Evolutionary conservation across 2,329 filamentous ascomycete species (phyloP).

Genomic region (Knufia fluminis): DNA sequence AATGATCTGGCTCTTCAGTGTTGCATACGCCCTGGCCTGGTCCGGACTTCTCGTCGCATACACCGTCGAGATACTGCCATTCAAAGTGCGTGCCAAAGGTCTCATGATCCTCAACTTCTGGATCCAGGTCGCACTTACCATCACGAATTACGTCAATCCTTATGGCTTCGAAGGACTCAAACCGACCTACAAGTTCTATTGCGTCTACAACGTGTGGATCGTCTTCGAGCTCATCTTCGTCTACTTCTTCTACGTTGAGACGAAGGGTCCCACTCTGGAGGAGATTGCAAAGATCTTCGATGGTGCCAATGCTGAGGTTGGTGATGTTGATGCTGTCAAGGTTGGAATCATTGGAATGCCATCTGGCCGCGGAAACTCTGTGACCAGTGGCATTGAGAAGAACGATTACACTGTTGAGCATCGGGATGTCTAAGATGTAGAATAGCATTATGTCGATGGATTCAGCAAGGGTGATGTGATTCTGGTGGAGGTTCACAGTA

Average conservation of each 20-base stretch:
- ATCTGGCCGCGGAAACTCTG: no score
- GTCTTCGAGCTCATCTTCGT: slow-evolving; percentile 28
- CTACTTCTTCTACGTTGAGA: slow-evolving; percentile 29
- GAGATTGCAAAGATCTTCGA: slow-evolving; percentile 25
- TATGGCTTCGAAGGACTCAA: slow-evolving; percentile 20
- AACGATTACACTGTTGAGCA: no score
- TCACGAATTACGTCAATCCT: slow-evolving; percentile 23
- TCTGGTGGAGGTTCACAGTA: no score
- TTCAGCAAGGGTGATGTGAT: no score
- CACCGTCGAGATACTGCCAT: slow-evolving; percentile 29
- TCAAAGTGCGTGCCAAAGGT: slow-evolving; percentile 30
- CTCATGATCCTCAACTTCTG: slow-evolving; percentile 16
- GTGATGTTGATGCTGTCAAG: not conserved
- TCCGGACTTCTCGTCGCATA: slow-evolving; percentile 26
- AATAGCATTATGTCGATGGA: no score
- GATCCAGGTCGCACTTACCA: slow-evolving; percentile 11
- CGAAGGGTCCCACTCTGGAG: slow-evolving; percentile 28
- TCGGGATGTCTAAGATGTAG: no score
- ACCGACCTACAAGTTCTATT: slow-evolving; percentile 26
- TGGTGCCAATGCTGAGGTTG: slow-evolving; percentile 7
- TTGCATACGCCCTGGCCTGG: slow-evolving; percentile 27
- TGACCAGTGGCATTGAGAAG: no score
- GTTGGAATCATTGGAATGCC: no score
- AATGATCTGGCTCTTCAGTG: slow-evolving; percentile 29
- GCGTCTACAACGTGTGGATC: slow-evolving; percentile 23